Evolutionary conservation across 2,329 filamentous ascomycete genomes (phyloP), one percentile per base, ranked within the genome.

Genomic region (Oidium heveae): DNA sequence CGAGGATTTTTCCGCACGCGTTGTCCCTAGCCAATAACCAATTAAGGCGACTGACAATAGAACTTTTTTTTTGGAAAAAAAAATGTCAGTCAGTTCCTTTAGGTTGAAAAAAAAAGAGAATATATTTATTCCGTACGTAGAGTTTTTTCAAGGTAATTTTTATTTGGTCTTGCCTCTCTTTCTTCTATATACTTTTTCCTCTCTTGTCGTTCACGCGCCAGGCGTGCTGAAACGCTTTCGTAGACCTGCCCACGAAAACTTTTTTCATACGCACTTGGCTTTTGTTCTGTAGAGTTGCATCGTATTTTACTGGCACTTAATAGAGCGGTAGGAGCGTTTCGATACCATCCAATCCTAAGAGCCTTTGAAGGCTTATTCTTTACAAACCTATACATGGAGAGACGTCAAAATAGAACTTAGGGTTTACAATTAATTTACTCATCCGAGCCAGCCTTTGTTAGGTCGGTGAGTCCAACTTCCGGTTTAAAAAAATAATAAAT

Each of bases 211-310:
- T 80, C 76, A n/a, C 72, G 67, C 58, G 70, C 68, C 58, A 79
- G 67, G 56, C 76, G 72, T 55, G 71, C 68, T 53, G 70, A 70
- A 52, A 77, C 75, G 58, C 74, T 77, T 59, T 76, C 73, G 61
- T 76, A 74, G 60, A 80, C 70, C 66, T 79, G 76, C 20, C 75
- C 75, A 60, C 74, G 72, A 62, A 79, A 80, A 28, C 24, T 28
- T 28, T 28, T 28, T 28, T 28, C 24, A 3, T 69, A 59, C 36
- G 57, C 59, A 4, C 60, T 61, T n/a, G 60, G 55, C 4, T 39
- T 53, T 12, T 53, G 24, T 28, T 28, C 24, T 28, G 24, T 28
- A 6, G 24, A 28, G 6, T 3, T 28, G 24, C 24, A 28, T 28
- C 24, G 24, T 28, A 28, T 6, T 28, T 3, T 28, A 28, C 24